These are phyloP conservation scores for Ogataea thermomethanolica DNA, from an alignment of 805 yeast genomes.

Conservation along the genomic window DNA sequence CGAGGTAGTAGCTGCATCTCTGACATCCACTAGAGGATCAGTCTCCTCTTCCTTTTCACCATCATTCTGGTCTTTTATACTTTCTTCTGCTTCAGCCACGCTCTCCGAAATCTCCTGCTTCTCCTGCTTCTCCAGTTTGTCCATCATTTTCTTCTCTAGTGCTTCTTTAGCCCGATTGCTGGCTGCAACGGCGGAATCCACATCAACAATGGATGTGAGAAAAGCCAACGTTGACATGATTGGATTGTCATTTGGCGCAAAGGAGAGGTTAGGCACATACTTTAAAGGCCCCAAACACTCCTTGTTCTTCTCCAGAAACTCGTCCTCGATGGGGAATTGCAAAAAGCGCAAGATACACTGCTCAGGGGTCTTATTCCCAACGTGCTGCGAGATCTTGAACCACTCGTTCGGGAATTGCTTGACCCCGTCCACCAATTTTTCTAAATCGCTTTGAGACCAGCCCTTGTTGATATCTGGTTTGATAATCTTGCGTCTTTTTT, in stretches of 20 bases:
- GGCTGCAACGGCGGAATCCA: constrained; percentile 81
- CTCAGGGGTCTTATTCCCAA: constrained; percentile 68
- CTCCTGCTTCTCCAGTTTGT: constrained; percentile 13
- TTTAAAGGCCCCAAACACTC: constrained; percentile 68
- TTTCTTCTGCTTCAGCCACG: constrained; percentile 25
- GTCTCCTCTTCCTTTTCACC: constrained; percentile 15
- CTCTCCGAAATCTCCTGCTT: constrained; percentile 15
- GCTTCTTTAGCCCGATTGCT: constrained; percentile 57
- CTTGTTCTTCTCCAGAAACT: constrained; percentile 47
- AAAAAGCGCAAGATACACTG: constrained; percentile 79
- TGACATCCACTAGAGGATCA: constrained; percentile 33
- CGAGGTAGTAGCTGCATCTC: constrained; percentile 65
- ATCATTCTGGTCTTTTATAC: constrained; percentile 12
- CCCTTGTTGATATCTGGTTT: constrained; percentile 38
- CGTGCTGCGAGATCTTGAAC: constrained; percentile 66
- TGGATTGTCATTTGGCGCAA: constrained; percentile 85
- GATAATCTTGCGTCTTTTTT: constrained; percentile 26
- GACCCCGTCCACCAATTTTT: constrained; percentile 58
- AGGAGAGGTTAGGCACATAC: constrained; percentile 81
- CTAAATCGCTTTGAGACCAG: constrained; percentile 70
- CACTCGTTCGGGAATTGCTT: constrained; percentile 69
- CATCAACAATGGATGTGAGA: constrained; percentile 79
- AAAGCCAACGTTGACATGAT: constrained; percentile 90
- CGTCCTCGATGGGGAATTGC: constrained; percentile 78
- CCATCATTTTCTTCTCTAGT: constrained; percentile 30